A percentile compares a stretch with the other conserved stretches of the same genome.
phyloP scores from a whole-genome alignment of 768 basidiomycete genomes.

The Suillus sp. region DNA sequence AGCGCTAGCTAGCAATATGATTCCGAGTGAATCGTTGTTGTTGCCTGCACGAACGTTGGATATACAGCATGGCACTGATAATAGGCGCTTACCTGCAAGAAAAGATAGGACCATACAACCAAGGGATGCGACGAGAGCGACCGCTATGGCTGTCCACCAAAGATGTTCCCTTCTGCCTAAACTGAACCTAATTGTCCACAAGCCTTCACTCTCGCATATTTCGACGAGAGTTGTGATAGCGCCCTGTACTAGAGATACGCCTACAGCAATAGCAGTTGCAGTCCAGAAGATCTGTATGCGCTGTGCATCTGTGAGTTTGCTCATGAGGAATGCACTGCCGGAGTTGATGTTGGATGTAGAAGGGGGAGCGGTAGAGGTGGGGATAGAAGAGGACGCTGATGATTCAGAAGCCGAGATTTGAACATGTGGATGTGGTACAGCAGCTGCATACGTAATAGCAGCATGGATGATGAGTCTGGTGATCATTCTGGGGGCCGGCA shows the following conservation, averaged over 20 bases:
- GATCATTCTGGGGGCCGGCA: not conserved
- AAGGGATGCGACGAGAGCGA: constrained; percentile 4
- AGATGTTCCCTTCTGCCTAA: not conserved
- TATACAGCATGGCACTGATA: not conserved
- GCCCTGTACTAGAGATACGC: constrained; percentile 4
- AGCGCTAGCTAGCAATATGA: not conserved
- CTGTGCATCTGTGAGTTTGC: not conserved
- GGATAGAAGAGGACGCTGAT: not conserved
- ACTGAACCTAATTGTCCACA: constrained; percentile 8
- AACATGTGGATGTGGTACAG: not conserved
- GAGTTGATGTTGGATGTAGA: not conserved
- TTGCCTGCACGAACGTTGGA: not conserved
- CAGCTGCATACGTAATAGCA: not conserved
- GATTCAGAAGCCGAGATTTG: not conserved
- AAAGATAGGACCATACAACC: constrained; percentile 1
- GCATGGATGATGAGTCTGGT: not conserved
- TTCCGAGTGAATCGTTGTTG: constrained; percentile 1
- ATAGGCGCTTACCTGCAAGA: not conserved
- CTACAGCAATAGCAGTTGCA: constrained; percentile 4
- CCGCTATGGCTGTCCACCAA: constrained; percentile 6
- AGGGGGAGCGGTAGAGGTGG: not conserved
- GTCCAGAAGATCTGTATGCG: not conserved
- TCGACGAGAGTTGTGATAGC: constrained; percentile 1
- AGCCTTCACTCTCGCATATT: constrained; percentile 4
- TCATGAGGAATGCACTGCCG: not conserved